Conservation (phyloP, 208 protist species). For the Leishmania lainsoni region DNA sequence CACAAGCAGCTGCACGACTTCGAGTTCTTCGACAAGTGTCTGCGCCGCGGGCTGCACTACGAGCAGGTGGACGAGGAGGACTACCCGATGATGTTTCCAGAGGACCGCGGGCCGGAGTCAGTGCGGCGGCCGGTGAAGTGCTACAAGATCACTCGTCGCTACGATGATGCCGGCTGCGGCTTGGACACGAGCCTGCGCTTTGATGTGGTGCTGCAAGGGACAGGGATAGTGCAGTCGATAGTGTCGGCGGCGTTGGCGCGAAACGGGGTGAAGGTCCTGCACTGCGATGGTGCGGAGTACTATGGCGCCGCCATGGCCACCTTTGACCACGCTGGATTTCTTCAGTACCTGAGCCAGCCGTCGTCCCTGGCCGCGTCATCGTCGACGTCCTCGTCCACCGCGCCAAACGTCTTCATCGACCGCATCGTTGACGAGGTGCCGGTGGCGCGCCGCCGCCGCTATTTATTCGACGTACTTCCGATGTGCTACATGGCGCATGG, state of each 20-base stretch:
- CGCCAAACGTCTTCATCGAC: constrained; percentile 25
- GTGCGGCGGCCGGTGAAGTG: constrained; percentile 84
- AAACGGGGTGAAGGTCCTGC: constrained; percentile 84
- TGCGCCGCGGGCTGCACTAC: constrained; percentile 66
- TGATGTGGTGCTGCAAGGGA: constrained; percentile 90
- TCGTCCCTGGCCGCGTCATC: not conserved
- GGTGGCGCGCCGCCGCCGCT: constrained; percentile 28
- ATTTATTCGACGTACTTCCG: constrained; percentile 73
- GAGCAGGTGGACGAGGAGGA: constrained; percentile 79
- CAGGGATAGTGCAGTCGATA: constrained; percentile 53
- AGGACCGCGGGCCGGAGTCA: constrained; percentile 76
- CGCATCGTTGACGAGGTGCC: constrained; percentile 34
- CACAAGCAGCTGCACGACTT: constrained; percentile 84
- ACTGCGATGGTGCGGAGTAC: constrained; percentile 83
- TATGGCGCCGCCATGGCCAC: constrained; percentile 81
- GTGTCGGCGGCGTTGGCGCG: constrained; percentile 42
- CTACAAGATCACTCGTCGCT: constrained; percentile 69
- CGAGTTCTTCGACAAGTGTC: constrained; percentile 89
- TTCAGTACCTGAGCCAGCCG: constrained; percentile 30
- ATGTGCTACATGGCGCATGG: constrained; percentile 62
- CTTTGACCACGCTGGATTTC: constrained; percentile 41
- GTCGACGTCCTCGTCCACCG: not conserved
- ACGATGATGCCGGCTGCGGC: constrained; percentile 53
- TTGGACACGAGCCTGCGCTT: constrained; percentile 45
- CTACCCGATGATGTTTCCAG: constrained; percentile 90